A percentile compares a stretch with the other conserved stretches of the same genome.
Evolutionary conservation across 2,329 filamentous ascomycete genomes (phyloP).

Genomic region (Stylonectria norvegica): DNA sequence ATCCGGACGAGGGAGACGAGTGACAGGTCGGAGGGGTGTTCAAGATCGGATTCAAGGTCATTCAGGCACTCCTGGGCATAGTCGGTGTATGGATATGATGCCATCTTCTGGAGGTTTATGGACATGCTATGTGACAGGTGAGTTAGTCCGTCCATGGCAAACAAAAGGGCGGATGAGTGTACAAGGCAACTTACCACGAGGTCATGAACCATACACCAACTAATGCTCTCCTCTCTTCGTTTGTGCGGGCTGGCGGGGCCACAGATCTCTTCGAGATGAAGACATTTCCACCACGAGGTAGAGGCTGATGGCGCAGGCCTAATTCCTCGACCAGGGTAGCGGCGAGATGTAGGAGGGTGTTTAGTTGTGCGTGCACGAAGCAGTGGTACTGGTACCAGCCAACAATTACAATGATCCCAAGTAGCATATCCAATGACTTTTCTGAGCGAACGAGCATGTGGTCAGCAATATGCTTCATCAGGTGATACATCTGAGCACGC

Average conservation of each 20-base stretch:
- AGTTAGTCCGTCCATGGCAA: background rate
- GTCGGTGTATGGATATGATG: conserved; percentile 48
- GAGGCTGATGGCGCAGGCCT: conserved; percentile 41
- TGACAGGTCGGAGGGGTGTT: conserved; percentile 45
- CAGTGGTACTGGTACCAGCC: conserved; percentile 55
- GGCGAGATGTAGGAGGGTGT: conserved; percentile 48
- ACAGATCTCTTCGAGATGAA: conserved; percentile 41
- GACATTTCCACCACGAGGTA: conserved; percentile 39
- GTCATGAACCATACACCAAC: conserved; percentile 54
- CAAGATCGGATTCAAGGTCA: conserved; percentile 40
- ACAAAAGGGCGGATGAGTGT: no score
- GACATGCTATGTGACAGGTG: conserved; percentile 32
- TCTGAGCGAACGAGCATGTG: conserved; percentile 48
- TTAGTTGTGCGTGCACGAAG: conserved; percentile 50
- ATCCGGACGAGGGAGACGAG: conserved; percentile 47
- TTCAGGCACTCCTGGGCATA: conserved; percentile 51
- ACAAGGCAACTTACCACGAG: conserved; percentile 47
- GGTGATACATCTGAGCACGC: conserved; percentile 47
- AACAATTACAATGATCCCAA: conserved; percentile 47
- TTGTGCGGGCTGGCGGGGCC: conserved; percentile 38
- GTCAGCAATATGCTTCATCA: conserved; percentile 46
- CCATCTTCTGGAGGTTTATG: conserved; percentile 41
- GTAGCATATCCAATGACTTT: conserved; percentile 47
- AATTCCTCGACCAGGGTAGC: conserved; percentile 46
- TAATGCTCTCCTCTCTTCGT: conserved; percentile 51